Evolutionary conservation across 208 protist species (phyloP).

Genomic region (Trypanosoma caninum): DNA sequence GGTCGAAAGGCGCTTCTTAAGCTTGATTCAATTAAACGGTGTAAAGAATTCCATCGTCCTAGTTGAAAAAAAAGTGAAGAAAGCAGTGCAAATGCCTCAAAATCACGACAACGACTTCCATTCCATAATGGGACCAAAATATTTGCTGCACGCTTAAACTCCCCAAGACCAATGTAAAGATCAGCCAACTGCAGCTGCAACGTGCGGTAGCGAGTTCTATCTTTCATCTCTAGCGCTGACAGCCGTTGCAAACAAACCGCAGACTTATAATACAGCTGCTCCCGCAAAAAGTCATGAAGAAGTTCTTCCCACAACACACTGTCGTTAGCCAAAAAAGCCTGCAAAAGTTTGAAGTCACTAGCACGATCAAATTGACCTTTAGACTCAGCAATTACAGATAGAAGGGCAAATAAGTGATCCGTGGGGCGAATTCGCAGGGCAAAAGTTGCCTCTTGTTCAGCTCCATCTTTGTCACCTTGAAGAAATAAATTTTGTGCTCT

Average conservation of each 20-base stretch:
- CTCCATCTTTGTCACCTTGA: constrained; percentile 42
- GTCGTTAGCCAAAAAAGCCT: constrained; percentile 82
- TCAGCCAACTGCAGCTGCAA: constrained; percentile 85
- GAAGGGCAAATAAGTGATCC: constrained; percentile 75
- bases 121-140: constrained; percentile 79
- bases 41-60: constrained; percentile 75
- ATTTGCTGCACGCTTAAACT: constrained; percentile 61
- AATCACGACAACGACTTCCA: constrained; percentile 69
- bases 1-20: constrained; percentile 67
- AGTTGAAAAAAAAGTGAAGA: constrained; percentile 88
- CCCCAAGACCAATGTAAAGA: constrained; percentile 80
- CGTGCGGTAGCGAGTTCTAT: constrained; percentile 55
- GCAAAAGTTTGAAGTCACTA: constrained; percentile 82
- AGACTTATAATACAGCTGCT: constrained; percentile 84
- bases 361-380: constrained; percentile 78
- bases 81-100: constrained; percentile 86
- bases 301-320: constrained; percentile 81
- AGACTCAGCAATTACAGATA: constrained; percentile 78
- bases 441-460: constrained; percentile 59
- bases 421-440: constrained; percentile 81
- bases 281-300: constrained; percentile 76
- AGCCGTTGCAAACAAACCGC: constrained; percentile 83
- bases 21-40: constrained; percentile 79
- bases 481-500: constrained; percentile 70
- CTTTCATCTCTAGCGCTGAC: constrained; percentile 54